Conservation (phyloP, 179 eudicot genomes). For the Beta macrorhiza region DNA sequence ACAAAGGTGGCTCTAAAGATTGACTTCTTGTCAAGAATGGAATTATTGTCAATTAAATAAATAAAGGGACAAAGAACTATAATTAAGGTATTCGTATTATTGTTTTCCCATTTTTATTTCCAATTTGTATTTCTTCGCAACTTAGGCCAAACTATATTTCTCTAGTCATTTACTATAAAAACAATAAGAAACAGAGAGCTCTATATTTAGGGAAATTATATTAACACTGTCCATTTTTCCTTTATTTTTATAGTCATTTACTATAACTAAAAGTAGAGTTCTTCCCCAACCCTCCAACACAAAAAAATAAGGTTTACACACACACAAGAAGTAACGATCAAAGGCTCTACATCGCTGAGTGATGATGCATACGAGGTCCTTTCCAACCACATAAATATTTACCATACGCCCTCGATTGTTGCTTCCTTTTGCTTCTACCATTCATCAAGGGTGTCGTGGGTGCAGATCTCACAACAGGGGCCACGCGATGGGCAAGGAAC, state of each 20-base stretch:
- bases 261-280: neutral
- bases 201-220: neutral
- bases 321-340: neutral
- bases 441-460: slow-evolving; percentile 28
- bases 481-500: slow-evolving; percentile 15
- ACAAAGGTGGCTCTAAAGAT: no score
- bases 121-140: no score
- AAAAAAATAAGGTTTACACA: neutral
- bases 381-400: slow-evolving; percentile 69
- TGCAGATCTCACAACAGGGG: slow-evolving; percentile 25
- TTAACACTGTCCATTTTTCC: neutral
- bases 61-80: no score
- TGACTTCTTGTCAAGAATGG: no score
- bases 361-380: slow-evolving; percentile 64
- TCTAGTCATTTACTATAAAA: neutral
- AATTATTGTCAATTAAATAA: no score
- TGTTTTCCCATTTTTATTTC: no score
- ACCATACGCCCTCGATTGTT: slow-evolving; percentile 24
- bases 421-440: slow-evolving; percentile 16
- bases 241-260: slow-evolving; percentile 12
- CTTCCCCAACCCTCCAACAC: neutral
- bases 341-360: slow-evolving; percentile 47
- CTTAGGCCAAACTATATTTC: neutral
- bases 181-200: neutral
- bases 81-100: no score